phyloP scores from a whole-genome alignment of 2,329 filamentous ascomycete genomes.

The Monilinia polystroma region DNA sequence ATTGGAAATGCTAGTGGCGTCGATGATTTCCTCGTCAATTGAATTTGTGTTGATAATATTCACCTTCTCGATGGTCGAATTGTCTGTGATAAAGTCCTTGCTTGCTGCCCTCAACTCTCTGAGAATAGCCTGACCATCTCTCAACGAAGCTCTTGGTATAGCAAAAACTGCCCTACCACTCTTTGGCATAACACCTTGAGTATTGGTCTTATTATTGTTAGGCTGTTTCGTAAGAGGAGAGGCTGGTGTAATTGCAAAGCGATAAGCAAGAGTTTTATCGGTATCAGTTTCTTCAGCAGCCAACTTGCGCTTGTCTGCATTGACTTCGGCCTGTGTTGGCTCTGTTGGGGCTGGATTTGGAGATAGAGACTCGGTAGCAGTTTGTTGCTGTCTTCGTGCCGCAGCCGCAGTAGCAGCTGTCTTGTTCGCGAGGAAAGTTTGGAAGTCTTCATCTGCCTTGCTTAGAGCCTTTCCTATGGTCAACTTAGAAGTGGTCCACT shows the following conservation, averaged over 20 bases:
- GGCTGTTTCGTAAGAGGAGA: neutral
- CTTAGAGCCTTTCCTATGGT: slow-evolving; percentile 9
- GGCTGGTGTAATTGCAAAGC: neutral
- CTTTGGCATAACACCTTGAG: neutral
- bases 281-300: slow-evolving; percentile 8
- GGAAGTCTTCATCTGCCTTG: slow-evolving; percentile 23
- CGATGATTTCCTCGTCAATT: neutral
- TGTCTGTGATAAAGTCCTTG: slow-evolving; percentile 1
- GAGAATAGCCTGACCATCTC: neutral
- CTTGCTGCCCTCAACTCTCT: slow-evolving; percentile 4
- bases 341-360: slow-evolving; percentile 2
- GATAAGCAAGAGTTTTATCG: neutral
- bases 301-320: slow-evolving; percentile 13
- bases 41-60: neutral
- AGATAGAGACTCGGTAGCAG: slow-evolving; percentile 4
- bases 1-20: neutral
- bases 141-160: neutral
- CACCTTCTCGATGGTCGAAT: neutral
- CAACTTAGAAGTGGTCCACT: slow-evolving; percentile 17
- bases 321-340: neutral
- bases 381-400: neutral
- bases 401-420: neutral
- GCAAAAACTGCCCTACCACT: neutral
- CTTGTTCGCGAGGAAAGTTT: slow-evolving; percentile 16
- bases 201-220: neutral